These are phyloP conservation scores for Hapsidospora chrysogenum DNA, from an alignment of 495 filamentous ascomycete species.

Conservation along the genomic window DNA sequence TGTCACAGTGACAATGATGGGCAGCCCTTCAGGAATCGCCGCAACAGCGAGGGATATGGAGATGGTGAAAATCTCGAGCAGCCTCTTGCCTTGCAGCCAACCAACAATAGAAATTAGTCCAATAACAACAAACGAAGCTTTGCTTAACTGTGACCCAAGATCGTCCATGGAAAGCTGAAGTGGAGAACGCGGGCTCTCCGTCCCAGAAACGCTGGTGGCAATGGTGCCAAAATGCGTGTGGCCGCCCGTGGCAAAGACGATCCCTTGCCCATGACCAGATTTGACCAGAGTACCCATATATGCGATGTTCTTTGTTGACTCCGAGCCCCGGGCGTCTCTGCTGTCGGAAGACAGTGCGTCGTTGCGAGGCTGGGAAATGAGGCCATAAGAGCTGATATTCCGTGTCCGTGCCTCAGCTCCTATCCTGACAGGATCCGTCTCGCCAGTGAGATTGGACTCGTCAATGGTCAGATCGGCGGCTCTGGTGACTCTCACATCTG, in stretches of 20 bases:
- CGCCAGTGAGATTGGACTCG: constrained; percentile 92
- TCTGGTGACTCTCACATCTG: constrained; percentile 86
- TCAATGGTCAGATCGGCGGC: constrained; percentile 82
- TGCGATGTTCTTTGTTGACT: constrained; percentile 60
- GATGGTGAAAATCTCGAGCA: constrained; percentile 95
- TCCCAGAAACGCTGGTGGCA: constrained; percentile 77
- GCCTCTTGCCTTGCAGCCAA: constrained; percentile 68
- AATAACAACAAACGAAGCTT: constrained; percentile 91
- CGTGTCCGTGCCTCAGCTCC: constrained; percentile 50
- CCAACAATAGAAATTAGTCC: constrained; percentile 80
- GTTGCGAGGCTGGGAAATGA: constrained; percentile 9
- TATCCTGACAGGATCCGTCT: constrained; percentile 84
- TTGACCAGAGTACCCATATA: constrained; percentile 98
- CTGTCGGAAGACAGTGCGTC: constrained; percentile 5
- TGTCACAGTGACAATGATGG: constrained; percentile 96
- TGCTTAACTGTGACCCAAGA: constrained; percentile 83
- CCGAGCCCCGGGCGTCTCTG: constrained; percentile 11
- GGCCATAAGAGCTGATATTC: constrained; percentile 8
- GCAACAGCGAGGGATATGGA: constrained; percentile 93
- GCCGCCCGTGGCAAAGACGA: constrained; percentile 86
- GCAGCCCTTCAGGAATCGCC: constrained; percentile 90
- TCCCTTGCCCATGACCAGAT: constrained; percentile 86
- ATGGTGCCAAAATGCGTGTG: constrained; percentile 96
- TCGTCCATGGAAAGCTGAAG: constrained; percentile 95
- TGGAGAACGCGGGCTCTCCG: constrained; percentile 86